A percentile compares a stretch with the other conserved stretches of the same genome.
Evolutionary conservation across 2,329 filamentous ascomycete genomes (phyloP).

Genomic region (Orbilia ellipsospora): DNA sequence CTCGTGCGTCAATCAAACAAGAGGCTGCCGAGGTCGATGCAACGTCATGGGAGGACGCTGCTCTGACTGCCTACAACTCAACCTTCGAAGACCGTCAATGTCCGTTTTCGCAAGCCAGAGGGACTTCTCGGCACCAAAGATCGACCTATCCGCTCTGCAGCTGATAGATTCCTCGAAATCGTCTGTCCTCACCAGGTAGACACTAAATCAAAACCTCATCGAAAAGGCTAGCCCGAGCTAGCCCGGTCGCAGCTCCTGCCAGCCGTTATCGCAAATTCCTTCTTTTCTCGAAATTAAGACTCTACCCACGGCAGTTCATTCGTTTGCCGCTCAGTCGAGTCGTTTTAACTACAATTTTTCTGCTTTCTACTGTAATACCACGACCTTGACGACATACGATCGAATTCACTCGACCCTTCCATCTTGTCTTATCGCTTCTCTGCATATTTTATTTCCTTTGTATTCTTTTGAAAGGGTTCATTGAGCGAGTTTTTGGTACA

Average conservation of each 20-base stretch:
- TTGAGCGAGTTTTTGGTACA: constrained; percentile 36
- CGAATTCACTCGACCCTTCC: constrained; percentile 23
- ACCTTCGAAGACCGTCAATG: constrained; percentile 24
- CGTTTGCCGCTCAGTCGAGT: not conserved
- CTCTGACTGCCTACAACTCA: constrained; percentile 31
- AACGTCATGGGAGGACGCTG: constrained; percentile 37
- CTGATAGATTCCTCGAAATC: constrained; percentile 27
- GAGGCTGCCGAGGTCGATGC: constrained; percentile 55
- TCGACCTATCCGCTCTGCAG: constrained; percentile 44
- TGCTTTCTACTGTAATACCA: constrained; percentile 36
- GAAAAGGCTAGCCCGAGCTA: constrained; percentile 39
- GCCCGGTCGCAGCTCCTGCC: constrained; percentile 38
- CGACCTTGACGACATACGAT: constrained; percentile 44
- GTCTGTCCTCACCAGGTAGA: constrained; percentile 23
- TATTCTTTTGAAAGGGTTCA: constrained; percentile 40
- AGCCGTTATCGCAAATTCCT: constrained; percentile 2
- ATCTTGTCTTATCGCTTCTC: constrained; percentile 4
- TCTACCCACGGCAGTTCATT: not conserved
- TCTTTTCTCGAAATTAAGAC: constrained; percentile 4
- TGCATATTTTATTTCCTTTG: constrained; percentile 24
- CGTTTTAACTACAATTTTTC: not conserved
- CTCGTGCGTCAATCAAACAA: constrained; percentile 43
- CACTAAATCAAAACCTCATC: not conserved
- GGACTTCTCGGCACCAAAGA: constrained; percentile 32
- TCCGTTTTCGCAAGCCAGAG: constrained; percentile 35